Evolutionary conservation across 495 filamentous ascomycete species (phyloP).

Genomic region (Hypoxylon lenormandii): DNA sequence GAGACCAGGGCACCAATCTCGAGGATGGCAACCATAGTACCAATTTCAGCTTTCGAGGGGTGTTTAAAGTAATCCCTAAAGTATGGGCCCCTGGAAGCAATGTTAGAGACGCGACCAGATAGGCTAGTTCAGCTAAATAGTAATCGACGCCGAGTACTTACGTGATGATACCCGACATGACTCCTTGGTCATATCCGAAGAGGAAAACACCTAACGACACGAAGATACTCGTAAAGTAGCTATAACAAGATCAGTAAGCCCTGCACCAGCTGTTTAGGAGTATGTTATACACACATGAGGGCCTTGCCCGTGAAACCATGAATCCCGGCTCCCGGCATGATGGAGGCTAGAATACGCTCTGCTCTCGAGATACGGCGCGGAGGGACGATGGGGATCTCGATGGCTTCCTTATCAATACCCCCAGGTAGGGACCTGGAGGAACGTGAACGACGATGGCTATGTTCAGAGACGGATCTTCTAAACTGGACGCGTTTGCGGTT

Average conservation of each 20-base stretch:
- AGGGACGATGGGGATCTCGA: slow-evolving; percentile 78
- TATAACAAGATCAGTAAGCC: slow-evolving; percentile 59
- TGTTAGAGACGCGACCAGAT: slow-evolving; percentile 37
- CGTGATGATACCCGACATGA: slow-evolving; percentile 99
- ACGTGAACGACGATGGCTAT: slow-evolving; percentile 40
- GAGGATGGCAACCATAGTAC: slow-evolving; percentile 95
- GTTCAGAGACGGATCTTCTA: slow-evolving; percentile 53
- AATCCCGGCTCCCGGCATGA: slow-evolving; percentile 86
- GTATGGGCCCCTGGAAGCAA: slow-evolving; percentile 72
- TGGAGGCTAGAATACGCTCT: slow-evolving; percentile 76
- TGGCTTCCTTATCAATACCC: slow-evolving; percentile 80
- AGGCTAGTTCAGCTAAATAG: slow-evolving; percentile 11
- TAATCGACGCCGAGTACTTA: slow-evolving; percentile 20
- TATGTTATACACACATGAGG: slow-evolving; percentile 75
- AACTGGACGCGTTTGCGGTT: slow-evolving; percentile 64
- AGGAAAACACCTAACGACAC: slow-evolving; percentile 97
- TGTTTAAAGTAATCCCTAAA: slow-evolving; percentile 94
- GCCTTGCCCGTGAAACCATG: slow-evolving; percentile 96
- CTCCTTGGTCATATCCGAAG: slow-evolving; percentile 98
- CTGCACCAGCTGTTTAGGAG: neutral
- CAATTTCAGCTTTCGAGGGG: slow-evolving; percentile 83
- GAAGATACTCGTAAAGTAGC: slow-evolving; percentile 97
- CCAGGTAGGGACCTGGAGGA: slow-evolving; percentile 48
- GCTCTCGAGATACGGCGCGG: slow-evolving; percentile 70
- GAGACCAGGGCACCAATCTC: slow-evolving; percentile 93